Base-by-base conservation (phyloP, 2,329 filamentous ascomycete genomes). In the Fusarium brachygibbosum region DNA sequence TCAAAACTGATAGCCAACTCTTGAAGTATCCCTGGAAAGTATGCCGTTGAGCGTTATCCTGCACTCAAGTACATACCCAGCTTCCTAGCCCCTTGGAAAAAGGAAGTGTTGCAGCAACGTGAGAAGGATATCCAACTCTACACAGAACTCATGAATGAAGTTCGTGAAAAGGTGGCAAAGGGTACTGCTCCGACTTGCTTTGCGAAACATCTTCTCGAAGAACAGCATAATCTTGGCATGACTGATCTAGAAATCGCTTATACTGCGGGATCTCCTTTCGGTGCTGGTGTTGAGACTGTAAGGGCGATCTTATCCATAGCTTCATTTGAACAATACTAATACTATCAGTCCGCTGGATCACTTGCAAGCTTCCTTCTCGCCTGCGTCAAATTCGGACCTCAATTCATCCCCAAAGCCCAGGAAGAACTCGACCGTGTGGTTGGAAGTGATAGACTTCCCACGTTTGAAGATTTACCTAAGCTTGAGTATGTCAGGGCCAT, bases 351-450 rank as follows among this genome's bases (percentile, higher is more conserved):
- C 59, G 86, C 67, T 73, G 87, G 57, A 61, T 87, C 76, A 60
- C 82, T 76, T 63, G 84, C 62, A 0, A 87, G 79, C n/a, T 82
- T 87, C 70, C 78, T 85, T 21, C 78, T 88, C 0, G 85, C 85
- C 0, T 87, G 87, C 74, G 81, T 79, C 17, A 77, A 85, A n/a
- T 84, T 83, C 32, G 84, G 82, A 2, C 83, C 82, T 0, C 80
- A 82, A 10, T 83, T 85, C 6, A 84, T 87, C 8, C 80, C 79
- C 1, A 74, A 82, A 70, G 69, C 72, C 0, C 83, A 78, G 11
- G 76, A 76, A 17, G 81, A 83, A 45, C 75, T 83, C 0, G 80
- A 82, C 35, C 63, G 74, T 5, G 77, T 82, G 0, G 75, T 82
- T 0, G 80, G 84, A 2, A 55, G 57, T 0, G 74, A 79, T 1